Percentiles rank a stretch among this genome's conserved stretches.
These are phyloP conservation scores for Lolium perenne DNA, from an alignment of 176 grass and related monocot species.

Conservation along the genomic window DNA sequence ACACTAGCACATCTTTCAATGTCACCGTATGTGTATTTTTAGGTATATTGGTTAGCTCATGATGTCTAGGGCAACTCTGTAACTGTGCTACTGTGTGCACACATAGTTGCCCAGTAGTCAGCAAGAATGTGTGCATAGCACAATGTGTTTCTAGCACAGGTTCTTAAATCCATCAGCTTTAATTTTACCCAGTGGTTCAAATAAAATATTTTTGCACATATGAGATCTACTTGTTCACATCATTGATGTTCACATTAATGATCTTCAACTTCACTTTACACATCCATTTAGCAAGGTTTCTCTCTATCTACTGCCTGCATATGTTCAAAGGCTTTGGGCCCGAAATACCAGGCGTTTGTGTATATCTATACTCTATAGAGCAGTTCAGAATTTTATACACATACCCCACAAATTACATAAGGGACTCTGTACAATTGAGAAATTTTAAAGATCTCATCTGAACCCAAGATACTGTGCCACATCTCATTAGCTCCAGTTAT, in stretches of 20 bases:
- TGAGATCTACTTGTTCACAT: background rate
- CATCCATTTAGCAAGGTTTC: background rate
- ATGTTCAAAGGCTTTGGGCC: background rate
- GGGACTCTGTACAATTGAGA: no score
- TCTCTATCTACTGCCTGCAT: no score
- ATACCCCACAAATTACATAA: background rate
- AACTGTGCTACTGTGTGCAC: background rate
- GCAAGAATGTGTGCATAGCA: background rate
- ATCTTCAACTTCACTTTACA: background rate
- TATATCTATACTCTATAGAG: background rate
- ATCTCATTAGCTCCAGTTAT: background rate
- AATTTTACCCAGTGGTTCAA: background rate
- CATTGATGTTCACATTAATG: background rate
- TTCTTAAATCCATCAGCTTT: background rate
- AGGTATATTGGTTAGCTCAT: background rate
- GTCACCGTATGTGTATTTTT: background rate
- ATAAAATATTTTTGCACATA: background rate
- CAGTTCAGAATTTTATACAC: background rate
- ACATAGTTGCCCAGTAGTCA: background rate
- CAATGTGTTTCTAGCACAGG: background rate
- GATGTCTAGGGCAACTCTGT: background rate
- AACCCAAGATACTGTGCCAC: background rate
- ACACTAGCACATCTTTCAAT: background rate
- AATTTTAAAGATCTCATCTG: background rate
- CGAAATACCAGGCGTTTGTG: background rate